Evolutionary conservation across 768 basidiomycete genomes (phyloP), one percentile per base, ranked within the genome.

Genomic region (Amanita polypyramis): DNA sequence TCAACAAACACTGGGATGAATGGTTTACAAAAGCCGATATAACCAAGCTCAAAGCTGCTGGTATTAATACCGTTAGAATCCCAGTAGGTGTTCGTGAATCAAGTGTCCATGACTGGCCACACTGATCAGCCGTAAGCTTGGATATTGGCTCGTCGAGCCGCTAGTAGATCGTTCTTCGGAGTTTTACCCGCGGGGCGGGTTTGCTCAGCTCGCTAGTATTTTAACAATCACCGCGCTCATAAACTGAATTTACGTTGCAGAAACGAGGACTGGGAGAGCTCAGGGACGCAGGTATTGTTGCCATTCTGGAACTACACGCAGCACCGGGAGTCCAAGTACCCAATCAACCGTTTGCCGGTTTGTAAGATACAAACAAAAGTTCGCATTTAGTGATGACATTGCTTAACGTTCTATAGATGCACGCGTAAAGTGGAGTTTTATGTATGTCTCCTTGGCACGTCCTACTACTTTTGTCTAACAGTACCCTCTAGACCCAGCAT

Each of bases 131-230:
- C 0, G 37, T 3, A 34, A 87, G 85, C 75, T 89, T 34, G 86
- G 87, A 0, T 90, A 82, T 59, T 90, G 87, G 87, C 79, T 89
- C 40, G 66, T 90, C 6, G 87, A 90, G 58, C 70, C 68, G 2
- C 65, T 90, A 6, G 86, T 89, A 0, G 58, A 88, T 58, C 71
- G 79, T 3, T 54, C 55, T 1, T 67, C 63, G 1, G 87, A 89
- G 58, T 73, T 69, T 39, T 89, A 73, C 58, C 81, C 85, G 11
- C 72, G 76, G 30, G 87, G 87, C 15, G 87, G 87, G 23, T 70
- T 90, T 29, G 47, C 55, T 2, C 74, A 80, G 43, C 70, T 90
- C 30, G 86, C 85, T 51, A 43, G 74, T 58, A 14, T 27, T 20
- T 46, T 5, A 5, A 35, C 43, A n/a, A 25, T 27, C n/a, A 47